phyloP scores from a whole-genome alignment of 345 rosid genomes.

The Boechera divaricarpa region DNA sequence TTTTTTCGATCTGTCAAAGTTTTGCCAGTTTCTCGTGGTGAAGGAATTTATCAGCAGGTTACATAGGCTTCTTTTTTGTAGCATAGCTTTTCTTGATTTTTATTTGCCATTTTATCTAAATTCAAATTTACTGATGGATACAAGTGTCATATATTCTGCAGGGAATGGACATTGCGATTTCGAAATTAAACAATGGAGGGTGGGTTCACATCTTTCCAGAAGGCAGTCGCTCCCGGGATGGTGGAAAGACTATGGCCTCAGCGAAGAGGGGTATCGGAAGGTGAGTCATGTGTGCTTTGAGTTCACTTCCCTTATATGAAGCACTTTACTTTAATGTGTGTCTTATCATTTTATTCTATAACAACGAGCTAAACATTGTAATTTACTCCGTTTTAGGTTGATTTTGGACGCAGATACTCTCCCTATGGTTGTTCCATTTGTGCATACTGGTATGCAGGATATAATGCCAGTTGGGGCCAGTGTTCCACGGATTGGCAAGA shows the following conservation, averaged over 20 bases:
- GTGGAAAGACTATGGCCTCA: conserved; percentile 84
- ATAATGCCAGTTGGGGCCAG: conserved; percentile 93
- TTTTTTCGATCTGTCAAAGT: conserved; percentile 91
- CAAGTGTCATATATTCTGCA: conserved; percentile 30
- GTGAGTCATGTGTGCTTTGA: conserved; percentile 47
- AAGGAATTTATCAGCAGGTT: conserved; percentile 97
- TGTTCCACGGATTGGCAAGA: conserved; percentile 89
- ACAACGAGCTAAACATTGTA: background rate
- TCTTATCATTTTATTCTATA: background rate
- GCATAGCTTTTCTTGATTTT: background rate
- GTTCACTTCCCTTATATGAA: background rate
- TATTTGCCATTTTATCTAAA: background rate
- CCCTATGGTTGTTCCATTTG: conserved; percentile 93
- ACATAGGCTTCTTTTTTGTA: background rate
- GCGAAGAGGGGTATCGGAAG: conserved; percentile 96
- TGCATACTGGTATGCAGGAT: conserved; percentile 94
- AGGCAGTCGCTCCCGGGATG: conserved; percentile 94
- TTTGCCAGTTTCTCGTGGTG: conserved; percentile 91
- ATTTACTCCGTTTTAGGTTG: conserved; percentile 54
- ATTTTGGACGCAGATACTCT: conserved; percentile 80
- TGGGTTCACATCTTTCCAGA: conserved; percentile 99
- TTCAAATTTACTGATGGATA: background rate
- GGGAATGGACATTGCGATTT: conserved; percentile 98
- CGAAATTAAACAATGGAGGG: conserved; percentile 85
- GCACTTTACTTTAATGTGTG: background rate